Percentiles rank a stretch among this genome's conserved stretches.
These are phyloP conservation scores for Adansonia rubrostipa DNA, from an alignment of 441 rosid genomes.

Conservation along the genomic window DNA sequence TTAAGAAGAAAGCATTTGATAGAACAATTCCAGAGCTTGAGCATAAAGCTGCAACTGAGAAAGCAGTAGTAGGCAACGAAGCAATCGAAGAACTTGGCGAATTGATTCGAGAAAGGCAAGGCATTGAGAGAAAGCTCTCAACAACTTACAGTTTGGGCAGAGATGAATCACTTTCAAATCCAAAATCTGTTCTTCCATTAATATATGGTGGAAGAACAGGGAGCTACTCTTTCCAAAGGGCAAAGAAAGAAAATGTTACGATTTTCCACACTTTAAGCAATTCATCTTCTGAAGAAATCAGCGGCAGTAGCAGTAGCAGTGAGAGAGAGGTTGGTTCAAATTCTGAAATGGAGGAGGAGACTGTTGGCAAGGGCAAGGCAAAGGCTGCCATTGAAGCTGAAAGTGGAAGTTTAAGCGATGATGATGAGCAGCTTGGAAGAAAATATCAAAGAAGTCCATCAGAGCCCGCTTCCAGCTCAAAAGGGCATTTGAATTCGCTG, in stretches of 20 bases:
- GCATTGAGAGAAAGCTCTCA: conserved; percentile 69
- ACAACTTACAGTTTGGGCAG: conserved; percentile 83
- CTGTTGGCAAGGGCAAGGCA: conserved; percentile 34
- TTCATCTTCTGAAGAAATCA: conserved; percentile 29
- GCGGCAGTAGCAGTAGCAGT: conserved; percentile 34
- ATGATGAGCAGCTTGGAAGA: neutral
- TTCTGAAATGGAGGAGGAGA: conserved; percentile 33
- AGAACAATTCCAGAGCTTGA: conserved; percentile 62
- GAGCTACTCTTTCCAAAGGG: conserved; percentile 57
- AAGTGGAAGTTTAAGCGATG: conserved; percentile 19
- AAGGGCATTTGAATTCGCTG: conserved; percentile 10
- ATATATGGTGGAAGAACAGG: conserved; percentile 46
- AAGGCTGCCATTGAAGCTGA: conserved; percentile 39
- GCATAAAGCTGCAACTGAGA: conserved; percentile 45
- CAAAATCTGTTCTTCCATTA: conserved; percentile 58
- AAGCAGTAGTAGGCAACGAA: conserved; percentile 39
- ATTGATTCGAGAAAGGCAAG: conserved; percentile 58
- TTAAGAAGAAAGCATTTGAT: conserved; percentile 64
- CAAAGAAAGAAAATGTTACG: conserved; percentile 48
- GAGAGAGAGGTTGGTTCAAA: conserved; percentile 27
- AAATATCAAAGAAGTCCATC: conserved; percentile 33
- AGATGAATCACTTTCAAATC: conserved; percentile 41
- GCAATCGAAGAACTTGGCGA: conserved; percentile 47
- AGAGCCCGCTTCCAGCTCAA: conserved; percentile 20
- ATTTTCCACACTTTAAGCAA: conserved; percentile 48